Evolutionary conservation across 441 rosid species (phyloP), one percentile per base, ranked within the genome.

Genomic region (Isatis lusitanica): DNA sequence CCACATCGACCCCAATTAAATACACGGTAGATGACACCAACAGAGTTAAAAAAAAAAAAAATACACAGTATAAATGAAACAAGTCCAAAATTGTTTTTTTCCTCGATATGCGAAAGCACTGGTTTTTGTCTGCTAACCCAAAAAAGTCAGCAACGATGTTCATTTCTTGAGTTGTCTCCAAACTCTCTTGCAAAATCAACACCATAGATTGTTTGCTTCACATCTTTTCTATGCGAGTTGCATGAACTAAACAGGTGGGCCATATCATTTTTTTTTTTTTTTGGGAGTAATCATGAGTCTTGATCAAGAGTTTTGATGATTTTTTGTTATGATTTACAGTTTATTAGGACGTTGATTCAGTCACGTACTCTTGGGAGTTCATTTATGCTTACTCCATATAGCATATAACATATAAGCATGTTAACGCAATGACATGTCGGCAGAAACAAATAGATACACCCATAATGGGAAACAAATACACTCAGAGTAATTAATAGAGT

Each of bases 291-390:
- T 12, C 3, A 1, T 7, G 21, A 24, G 0, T 7, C 13, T 10
- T 39, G 7, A 21, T 39, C n/a, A n/a, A n/a, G n/a, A n/a, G 0
- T 7, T 24, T 10, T 39, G 7, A 21, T 39, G 5, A 10, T 62
- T 21, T 62, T 2, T 36, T 36, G 28, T 18, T 10, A 36, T 58
- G 28, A 35, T 36, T 58, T n/a, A 8, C 40, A 15, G 0, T 35
- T 56, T 11, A 11, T 39, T 39, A n/a, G 3, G 52, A 5, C 15
- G 13, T 42, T 39, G 2, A 21, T 60, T 21, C 24, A 7, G 35
- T 62, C 4, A 42, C 66, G 16, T 43, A 63, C 53, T 30, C 52
- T n/a, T 63, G 68, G 10, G 68, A 63, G 6, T 44, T 28, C 40
- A 30, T 43, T 63, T 44, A 62, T 42, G 2, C 7, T 28, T 28